phyloP scores from a whole-genome alignment of 1,284 basidiomycete genomes.

The Rhizopogon parksii region DNA sequence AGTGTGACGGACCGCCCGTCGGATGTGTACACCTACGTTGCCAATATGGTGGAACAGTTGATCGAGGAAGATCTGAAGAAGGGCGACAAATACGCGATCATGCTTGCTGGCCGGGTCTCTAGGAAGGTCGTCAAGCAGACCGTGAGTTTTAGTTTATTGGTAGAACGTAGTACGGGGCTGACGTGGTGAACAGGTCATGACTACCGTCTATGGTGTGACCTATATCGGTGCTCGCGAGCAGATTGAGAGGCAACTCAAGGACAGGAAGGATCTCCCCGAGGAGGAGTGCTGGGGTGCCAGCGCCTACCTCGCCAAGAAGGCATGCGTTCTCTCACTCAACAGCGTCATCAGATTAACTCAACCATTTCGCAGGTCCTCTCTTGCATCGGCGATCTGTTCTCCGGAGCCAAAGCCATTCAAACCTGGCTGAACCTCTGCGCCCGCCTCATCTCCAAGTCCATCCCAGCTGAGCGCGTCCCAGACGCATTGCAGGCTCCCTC shows the following conservation, averaged over 20 bases:
- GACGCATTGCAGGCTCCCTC: conserved; percentile 36
- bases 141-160: conserved; percentile 34
- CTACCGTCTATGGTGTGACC: conserved; percentile 98
- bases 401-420: conserved; percentile 88
- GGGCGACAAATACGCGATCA: conserved; percentile 51
- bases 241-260: conserved; percentile 85
- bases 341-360: conserved; percentile 13
- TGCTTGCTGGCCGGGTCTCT: conserved; percentile 77
- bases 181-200: conserved; percentile 72
- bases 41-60: conserved; percentile 66
- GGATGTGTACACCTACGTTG: conserved; percentile 97
- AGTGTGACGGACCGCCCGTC: conserved; percentile 81
- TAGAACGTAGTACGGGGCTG: conserved; percentile 1
- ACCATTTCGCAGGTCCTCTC: conserved; percentile 46
- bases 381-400: conserved; percentile 91
- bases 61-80: conserved; percentile 39
- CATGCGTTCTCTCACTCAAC: conserved; percentile 21
- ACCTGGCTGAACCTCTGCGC: conserved; percentile 84
- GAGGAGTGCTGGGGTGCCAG: conserved; percentile 75
- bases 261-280: conserved; percentile 65
- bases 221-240: conserved; percentile 94
- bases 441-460: conserved; percentile 81
- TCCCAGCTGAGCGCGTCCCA: conserved; percentile 70
- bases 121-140: conserved; percentile 99
- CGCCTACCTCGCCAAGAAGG: conserved; percentile 77